Evolutionary conservation across 306 rosid genomes (phyloP), one percentile per base, ranked within the genome.

Genomic region (Prunus mongolica): DNA sequence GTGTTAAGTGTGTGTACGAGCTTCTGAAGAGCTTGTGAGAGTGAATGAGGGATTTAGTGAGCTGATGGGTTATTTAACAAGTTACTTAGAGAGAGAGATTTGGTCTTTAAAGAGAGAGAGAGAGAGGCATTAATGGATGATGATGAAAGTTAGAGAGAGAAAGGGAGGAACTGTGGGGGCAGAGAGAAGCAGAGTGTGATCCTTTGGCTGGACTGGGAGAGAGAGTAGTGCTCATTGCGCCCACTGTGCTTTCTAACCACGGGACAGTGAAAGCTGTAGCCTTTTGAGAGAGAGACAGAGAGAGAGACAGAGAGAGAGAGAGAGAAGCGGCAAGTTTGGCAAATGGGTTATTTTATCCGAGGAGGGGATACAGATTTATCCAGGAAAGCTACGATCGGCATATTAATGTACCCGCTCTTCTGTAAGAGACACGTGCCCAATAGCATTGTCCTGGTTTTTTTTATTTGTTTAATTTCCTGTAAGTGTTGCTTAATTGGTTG

Each of bases 161-260:
- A 30, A 27, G 25, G 22, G 4, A 0, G 74, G 19, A 46, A 52
- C 32, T 18, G 58, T 18, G 58, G 68, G 45, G n/a, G 49, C 38
- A 18, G 51, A 27, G 28, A n/a, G 32, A 20, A 38, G 71, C 70
- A 19, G 38, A 44, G 66, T 32, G 32, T 65, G 78, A 57, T 79
- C 64, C 22, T 57, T 80, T 74, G 74, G 30, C 62, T 55, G 47
- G 12, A 67, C 34, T 6, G 7, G 77, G 41, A 34, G 25, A 56
- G 41, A 25, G 49, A 60, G 61, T 24, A 41, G 73, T 57, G 88
- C 79, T 77, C 79, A 75, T 5, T 82, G 86, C 75, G 79, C 84
- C 16, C 19, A 46, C 20, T 13, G 44, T 25, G 47, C 80, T 5
- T 78, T 67, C 52, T 57, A 81, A 44, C 25, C 64, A n/a, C 2